A percentile compares a stretch with the other conserved stretches of the same genome.
Evolutionary conservation across 768 basidiomycete species (phyloP).

Genomic region (Boletus barrowsii): DNA sequence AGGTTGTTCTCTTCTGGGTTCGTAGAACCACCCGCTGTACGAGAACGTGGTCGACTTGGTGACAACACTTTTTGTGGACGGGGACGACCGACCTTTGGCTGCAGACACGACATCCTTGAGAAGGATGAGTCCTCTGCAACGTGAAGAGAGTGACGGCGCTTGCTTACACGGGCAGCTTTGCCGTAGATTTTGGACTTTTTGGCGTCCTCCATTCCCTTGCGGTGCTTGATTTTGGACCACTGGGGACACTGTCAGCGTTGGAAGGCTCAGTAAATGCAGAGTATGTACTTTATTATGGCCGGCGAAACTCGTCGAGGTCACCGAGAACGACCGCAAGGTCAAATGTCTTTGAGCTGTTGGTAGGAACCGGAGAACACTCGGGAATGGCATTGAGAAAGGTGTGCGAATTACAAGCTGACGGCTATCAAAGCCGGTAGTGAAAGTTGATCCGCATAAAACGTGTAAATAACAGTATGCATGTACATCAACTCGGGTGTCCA

Average conservation of each 20-base stretch:
- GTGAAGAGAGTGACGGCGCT: background rate
- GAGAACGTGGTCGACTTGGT: background rate
- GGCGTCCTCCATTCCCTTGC: conserved; percentile 62
- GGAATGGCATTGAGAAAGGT: conserved; percentile 5
- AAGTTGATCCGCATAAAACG: background rate
- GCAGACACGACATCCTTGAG: conserved; percentile 60
- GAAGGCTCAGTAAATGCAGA: background rate
- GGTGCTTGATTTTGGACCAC: conserved; percentile 79
- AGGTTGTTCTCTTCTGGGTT: conserved; percentile 54
- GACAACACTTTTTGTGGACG: background rate
- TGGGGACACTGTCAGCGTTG: conserved; percentile 24
- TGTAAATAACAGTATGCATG: background rate
- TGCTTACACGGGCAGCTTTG: conserved; percentile 52
- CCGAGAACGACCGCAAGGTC: conserved; percentile 24
- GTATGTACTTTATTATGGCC: conserved; percentile 42
- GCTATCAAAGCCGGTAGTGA: background rate
- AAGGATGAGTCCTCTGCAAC: background rate
- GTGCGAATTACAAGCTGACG: no score
- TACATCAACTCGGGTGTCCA: background rate
- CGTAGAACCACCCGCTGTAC: conserved; percentile 51
- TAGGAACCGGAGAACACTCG: conserved; percentile 2
- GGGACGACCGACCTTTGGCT: conserved; percentile 46
- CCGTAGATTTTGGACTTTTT: conserved; percentile 58
- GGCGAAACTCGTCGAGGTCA: conserved; percentile 24
- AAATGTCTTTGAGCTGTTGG: background rate